Base-by-base conservation (phyloP, 495 filamentous ascomycete genomes). In the Aeminium ludgeri region DNA sequence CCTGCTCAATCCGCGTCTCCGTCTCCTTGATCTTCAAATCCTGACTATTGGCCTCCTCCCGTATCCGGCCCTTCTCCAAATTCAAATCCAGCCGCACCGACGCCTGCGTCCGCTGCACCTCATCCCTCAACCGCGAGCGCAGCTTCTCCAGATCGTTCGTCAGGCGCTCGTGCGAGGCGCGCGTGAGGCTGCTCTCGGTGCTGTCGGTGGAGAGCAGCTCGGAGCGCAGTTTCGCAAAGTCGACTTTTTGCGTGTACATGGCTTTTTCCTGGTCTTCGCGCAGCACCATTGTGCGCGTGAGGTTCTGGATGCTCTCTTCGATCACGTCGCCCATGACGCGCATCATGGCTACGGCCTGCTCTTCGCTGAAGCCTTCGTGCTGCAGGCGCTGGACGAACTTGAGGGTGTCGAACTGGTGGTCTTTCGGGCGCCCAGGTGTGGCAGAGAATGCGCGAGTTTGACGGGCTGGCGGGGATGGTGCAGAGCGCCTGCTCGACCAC, bases 21-120 rank as follows among this genome's bases (percentile, higher is more conserved):
- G 91, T 96, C 68, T 99, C 89, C 66, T 93, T 94, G 49, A 99
- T 85, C 64, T 93, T 92, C 64, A 99, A 69, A 62, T 96, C 89
- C 65, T 96, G 89, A 49, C 82, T 80, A 52, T 92, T 92, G 7
- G 86, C 85, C 65, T 99, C 89, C 60, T 99, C 89, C 40, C 91
- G 72, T 46, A 99, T 96, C 34, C 89, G 67, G 2, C 89, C 89
- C 67, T 99, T 99, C 54, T 99, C 89, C 11, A 99, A 61, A 59
- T 96, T 99, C 40, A 99, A 58, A 56, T 99, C 89, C 27, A 99
- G 62, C 40, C 86, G 70, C 19, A 96, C 86, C 30, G 76, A 82
- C 0, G 86, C 86, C 62, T 95, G 86, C 10, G 91, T 94, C 27
- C 89, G 76, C 33, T 82, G 76, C 44, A 96, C 82, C 63, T 99